These are phyloP conservation scores for Aspergillus sparsus DNA, from an alignment of 495 filamentous ascomycete genomes.

Conservation along the genomic window DNA sequence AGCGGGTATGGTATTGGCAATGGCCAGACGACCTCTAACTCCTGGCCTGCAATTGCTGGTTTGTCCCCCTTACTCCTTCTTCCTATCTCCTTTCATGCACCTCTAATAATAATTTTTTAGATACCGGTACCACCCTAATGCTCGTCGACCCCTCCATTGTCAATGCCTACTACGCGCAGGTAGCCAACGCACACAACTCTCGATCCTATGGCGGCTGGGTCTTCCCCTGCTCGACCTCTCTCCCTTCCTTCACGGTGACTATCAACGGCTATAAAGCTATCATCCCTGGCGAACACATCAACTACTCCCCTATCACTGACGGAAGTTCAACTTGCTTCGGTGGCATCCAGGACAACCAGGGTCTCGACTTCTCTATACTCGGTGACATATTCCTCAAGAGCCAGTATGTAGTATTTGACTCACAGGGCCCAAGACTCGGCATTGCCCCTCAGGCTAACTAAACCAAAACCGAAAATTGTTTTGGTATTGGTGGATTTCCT, in stretches of 20 bases:
- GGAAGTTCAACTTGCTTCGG: conserved; percentile 60
- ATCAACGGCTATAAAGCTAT: conserved; percentile 52
- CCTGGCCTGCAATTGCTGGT: conserved; percentile 42
- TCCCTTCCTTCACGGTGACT: conserved; percentile 63
- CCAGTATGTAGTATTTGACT: conserved; percentile 76
- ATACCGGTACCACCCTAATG: conserved; percentile 74
- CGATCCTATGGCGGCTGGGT: conserved; percentile 59
- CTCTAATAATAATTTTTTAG: conserved; percentile 22
- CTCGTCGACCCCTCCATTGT: conserved; percentile 60
- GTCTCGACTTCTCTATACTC: conserved; percentile 67
- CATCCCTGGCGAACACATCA: conserved; percentile 46
- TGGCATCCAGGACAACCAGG: conserved; percentile 62
- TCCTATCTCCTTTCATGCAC: neutral
- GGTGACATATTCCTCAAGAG: conserved; percentile 80
- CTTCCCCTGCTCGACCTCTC: conserved; percentile 62
- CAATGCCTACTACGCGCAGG: conserved; percentile 61
- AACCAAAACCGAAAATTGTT: neutral
- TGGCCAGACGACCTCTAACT: conserved; percentile 24
- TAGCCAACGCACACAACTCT: conserved; percentile 53
- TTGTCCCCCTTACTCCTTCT: conserved; percentile 11
- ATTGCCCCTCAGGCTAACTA: conserved; percentile 53
- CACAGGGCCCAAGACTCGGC: conserved; percentile 56
- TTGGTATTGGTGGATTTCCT: neutral
- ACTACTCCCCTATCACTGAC: conserved; percentile 43
- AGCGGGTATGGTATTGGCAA: conserved; percentile 62